Evolutionary conservation across 2,329 filamentous ascomycete genomes (phyloP), one percentile per base, ranked within the genome.

Genomic region (Sarocladium brachiariae): DNA sequence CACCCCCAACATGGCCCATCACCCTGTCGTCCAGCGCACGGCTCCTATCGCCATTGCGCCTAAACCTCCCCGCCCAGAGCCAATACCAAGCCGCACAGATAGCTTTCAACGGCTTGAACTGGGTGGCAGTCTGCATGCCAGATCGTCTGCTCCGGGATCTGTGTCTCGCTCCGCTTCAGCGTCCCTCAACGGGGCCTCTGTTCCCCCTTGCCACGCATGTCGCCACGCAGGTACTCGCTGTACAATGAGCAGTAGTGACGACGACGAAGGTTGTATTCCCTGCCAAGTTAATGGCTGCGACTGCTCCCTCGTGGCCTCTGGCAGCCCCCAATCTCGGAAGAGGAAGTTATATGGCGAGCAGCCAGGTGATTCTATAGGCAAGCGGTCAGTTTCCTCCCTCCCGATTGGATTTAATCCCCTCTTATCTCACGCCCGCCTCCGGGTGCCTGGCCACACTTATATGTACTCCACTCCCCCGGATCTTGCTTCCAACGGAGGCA

Each of bases 271-370:
- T 57, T 93, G 89, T 67, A 78, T 89, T 55, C 76, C 88, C 55
- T 95, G 89, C 68, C 84, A 88, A 63, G 83, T 84, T 64, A 84
- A 85, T 67, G 85, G 84, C 60, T 80, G 87, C 63, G 84, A 89
- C 58, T 93, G 88, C 68, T 91, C 88, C 38, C 83, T 91, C 64
- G 76, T 84, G 48, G 33, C 50, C 8, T 46, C 38, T 30, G 37
- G 37, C 57, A 89, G 86, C 65, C 87, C 87, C 21, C 82, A 84
- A 62, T 83, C 86, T 52, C 80, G 88, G 59, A 93, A 93, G 73
- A 79, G 89, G 64, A 92, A 91, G 72, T 70, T 88, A 55, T 81
- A 84, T 67, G 77, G 80, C 61, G 78, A 83, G 59, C 71, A 74
- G 53, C 70, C 74, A 62, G 78, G 82, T 56, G 80, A 84, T 55